Base-by-base conservation (phyloP, 768 basidiomycete genomes). In the Kwoniella newhampshirensis region DNA sequence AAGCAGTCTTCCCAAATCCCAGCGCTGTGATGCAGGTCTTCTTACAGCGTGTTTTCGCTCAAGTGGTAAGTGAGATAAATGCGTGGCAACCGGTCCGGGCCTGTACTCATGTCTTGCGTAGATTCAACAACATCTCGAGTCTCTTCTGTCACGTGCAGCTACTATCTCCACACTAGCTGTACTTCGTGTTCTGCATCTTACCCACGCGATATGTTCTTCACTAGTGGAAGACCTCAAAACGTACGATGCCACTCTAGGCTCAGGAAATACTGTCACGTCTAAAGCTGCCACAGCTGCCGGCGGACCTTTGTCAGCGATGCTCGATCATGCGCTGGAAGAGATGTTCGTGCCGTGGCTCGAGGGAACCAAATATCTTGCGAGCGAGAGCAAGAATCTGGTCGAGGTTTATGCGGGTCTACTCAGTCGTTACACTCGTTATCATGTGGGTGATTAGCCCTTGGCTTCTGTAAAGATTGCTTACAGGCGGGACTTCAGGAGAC, bases 21-120 rank as follows among this genome's bases (percentile, higher is more conserved):
- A 84, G 88, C 17, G 84, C 90, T 15, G 96, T 99, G 3, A 93
- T 98, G 91, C 91, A 96, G 75, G 93, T 97, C 15, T 98, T 99
- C 77, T 75, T 99, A 39, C 96, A 97, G 70, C 82, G 96, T 30
- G 91, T 99, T 0, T 99, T 99, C 77, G 94, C 93, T 1, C 96
- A 97, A 80, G 90, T 91, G 44, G 92, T 93, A 76, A 64, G 88
- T 79, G 2, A 4, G n/a, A n/a, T n/a, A n/a, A n/a, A n/a, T n/a
- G n/a, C n/a, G n/a, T n/a, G n/a, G n/a, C n/a, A n/a, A n/a, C n/a
- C n/a, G n/a, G n/a, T n/a, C n/a, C n/a, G n/a, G n/a, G n/a, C n/a
- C n/a, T n/a, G n/a, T n/a, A n/a, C 26, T 27, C 1, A 39, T 15
- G 32, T 26, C 23, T 26, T 42, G 9, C 7, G 11, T 70, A 97